A percentile compares a stretch with the other conserved stretches of the same genome.
These are phyloP conservation scores for Arachis hypogaea DNA, from an alignment of 306 rosid species.

Conservation along the genomic window DNA sequence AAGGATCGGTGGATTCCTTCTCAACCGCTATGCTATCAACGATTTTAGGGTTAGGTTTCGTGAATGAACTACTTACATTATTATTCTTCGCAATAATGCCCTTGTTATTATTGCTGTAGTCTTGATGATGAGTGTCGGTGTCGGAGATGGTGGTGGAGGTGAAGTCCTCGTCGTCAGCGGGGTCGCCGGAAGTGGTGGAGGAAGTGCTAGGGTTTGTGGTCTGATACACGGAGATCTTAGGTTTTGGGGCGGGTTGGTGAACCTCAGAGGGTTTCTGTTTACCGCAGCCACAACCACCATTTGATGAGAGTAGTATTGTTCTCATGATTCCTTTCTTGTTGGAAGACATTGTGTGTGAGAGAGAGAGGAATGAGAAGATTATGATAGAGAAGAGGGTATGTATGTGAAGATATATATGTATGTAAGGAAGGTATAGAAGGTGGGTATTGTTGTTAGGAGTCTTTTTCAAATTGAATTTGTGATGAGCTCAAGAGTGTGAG, in stretches of 20 bases:
- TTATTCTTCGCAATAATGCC: neutral
- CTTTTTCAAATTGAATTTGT: neutral
- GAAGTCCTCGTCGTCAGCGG: constrained; percentile 29
- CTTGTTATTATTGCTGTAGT: neutral
- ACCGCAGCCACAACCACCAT: constrained; percentile 43
- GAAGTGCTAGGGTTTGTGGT: constrained; percentile 39
- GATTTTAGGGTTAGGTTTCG: constrained; percentile 31
- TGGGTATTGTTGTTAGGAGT: constrained; percentile 19
- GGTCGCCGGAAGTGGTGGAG: constrained; percentile 38
- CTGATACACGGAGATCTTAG: constrained; percentile 10
- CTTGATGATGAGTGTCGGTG: constrained; percentile 16
- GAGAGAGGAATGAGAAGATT: neutral
- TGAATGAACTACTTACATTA: neutral
- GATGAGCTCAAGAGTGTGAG: neutral
- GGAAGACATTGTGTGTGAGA: constrained; percentile 41
- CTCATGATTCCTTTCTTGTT: constrained; percentile 38
- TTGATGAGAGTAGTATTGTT: constrained; percentile 30
- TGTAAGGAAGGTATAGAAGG: neutral
- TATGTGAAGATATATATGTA: no score
- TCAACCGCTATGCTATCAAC: constrained; percentile 47
- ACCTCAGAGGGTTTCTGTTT: constrained; percentile 42
- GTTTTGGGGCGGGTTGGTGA: constrained; percentile 42
- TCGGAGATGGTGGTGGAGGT: constrained; percentile 41
- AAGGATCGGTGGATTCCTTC: constrained; percentile 53
- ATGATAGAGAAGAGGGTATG: neutral